These are phyloP conservation scores for Castanopsis chinensis DNA, from an alignment of 306 rosid genomes.

Conservation along the genomic window DNA sequence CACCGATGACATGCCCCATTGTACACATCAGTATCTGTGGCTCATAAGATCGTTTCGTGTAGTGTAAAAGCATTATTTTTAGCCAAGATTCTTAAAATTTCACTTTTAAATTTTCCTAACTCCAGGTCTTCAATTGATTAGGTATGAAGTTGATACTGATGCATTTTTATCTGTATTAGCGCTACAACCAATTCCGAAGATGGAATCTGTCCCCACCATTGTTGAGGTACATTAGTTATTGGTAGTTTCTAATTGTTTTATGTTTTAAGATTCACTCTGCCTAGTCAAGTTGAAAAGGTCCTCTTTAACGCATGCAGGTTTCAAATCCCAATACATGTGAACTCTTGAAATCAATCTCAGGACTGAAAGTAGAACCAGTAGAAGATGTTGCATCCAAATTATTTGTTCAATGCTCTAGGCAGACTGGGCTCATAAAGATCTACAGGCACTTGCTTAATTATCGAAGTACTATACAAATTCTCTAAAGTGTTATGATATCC, in stretches of 20 bases:
- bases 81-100: slow-evolving; percentile 12
- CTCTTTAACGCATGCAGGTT: slow-evolving; percentile 58
- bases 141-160: slow-evolving; percentile 98
- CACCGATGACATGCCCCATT: slow-evolving; percentile 8
- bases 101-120: slow-evolving; percentile 36
- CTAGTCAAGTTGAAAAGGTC: slow-evolving; percentile 21
- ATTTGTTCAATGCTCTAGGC: slow-evolving; percentile 99
- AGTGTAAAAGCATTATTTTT: slow-evolving; percentile 1
- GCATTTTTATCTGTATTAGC: slow-evolving; percentile 95
- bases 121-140: slow-evolving; percentile 38
- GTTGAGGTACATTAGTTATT: slow-evolving; percentile 69
- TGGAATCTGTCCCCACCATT: slow-evolving; percentile 80
- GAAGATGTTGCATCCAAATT: slow-evolving; percentile 92
- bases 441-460: slow-evolving; percentile 94
- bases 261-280: neutral
- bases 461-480: slow-evolving; percentile 52
- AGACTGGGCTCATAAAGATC: slow-evolving; percentile 92
- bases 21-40: neutral
- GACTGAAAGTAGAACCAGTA: slow-evolving; percentile 82
- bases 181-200: slow-evolving; percentile 84
- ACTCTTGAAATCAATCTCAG: slow-evolving; percentile 80
- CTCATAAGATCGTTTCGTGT: neutral
- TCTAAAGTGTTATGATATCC: neutral
- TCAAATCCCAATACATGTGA: slow-evolving; percentile 85
- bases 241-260: slow-evolving; percentile 4